Conservation (phyloP, 2,329 filamentous ascomycete genomes). For the Hirsutella thompsonii region DNA sequence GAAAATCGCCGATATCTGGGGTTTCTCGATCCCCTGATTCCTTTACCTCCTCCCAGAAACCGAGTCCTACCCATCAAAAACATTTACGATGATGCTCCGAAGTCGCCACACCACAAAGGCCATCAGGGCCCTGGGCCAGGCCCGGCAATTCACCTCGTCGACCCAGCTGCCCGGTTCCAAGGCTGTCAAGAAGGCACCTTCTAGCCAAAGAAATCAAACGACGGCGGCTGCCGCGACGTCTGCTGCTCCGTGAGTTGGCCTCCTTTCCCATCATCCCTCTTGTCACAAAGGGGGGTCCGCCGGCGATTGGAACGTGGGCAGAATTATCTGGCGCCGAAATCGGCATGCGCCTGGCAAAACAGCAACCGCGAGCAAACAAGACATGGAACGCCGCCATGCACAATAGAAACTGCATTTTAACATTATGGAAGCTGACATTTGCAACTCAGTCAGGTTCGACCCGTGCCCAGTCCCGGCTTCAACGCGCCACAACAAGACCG, state of each 20-base stretch:
- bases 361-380: background rate
- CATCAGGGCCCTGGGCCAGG: slow-evolving; percentile 28
- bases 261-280: slow-evolving; percentile 7
- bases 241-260: slow-evolving; percentile 35
- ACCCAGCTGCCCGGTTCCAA: slow-evolving; percentile 21
- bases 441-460: slow-evolving; percentile 28
- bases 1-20: no score
- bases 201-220: slow-evolving; percentile 32
- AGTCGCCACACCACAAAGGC: slow-evolving; percentile 33
- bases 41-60: background rate
- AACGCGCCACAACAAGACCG: slow-evolving; percentile 32
- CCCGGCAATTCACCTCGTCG: slow-evolving; percentile 27
- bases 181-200: slow-evolving; percentile 25
- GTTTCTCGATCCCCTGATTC: background rate
- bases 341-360: slow-evolving; percentile 1
- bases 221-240: slow-evolving; percentile 30
- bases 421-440: no score
- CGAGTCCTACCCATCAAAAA: no score
- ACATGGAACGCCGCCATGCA: no score
- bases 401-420: no score
- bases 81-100: slow-evolving; percentile 40
- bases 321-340: slow-evolving; percentile 3
- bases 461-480: slow-evolving; percentile 50
- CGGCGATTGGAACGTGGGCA: background rate
- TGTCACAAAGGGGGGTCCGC: background rate